A percentile compares a stretch with the other conserved stretches of the same genome.
phyloP scores from a whole-genome alignment of 306 rosid genomes.

The Medicago arabica region DNA sequence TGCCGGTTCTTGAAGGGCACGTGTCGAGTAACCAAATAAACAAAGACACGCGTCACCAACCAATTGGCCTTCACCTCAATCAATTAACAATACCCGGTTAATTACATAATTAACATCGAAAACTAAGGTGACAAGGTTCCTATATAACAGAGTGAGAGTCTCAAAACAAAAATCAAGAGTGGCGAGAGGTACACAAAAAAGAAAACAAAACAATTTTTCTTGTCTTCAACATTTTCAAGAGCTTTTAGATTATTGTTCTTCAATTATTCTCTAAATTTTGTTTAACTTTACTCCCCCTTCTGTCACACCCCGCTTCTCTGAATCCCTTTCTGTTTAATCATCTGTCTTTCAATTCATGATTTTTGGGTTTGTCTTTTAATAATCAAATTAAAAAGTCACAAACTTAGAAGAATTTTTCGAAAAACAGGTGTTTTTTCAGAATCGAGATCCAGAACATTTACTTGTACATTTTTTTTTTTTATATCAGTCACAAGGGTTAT shows the following conservation, averaged over 20 bases:
- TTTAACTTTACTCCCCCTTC: slow-evolving; percentile 50
- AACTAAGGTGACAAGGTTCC: slow-evolving; percentile 13
- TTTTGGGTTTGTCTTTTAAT: slow-evolving; percentile 92
- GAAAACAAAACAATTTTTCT: not conserved
- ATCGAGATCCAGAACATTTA: slow-evolving; percentile 80
- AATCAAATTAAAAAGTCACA: slow-evolving; percentile 49
- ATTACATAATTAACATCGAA: slow-evolving; percentile 27
- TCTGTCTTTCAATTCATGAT: slow-evolving; percentile 87
- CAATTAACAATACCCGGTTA: slow-evolving; percentile 41
- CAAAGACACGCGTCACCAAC: not conserved
- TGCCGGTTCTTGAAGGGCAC: not conserved
- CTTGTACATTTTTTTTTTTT: not conserved
- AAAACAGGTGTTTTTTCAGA: slow-evolving; percentile 97
- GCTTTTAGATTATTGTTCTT: slow-evolving; percentile 9
- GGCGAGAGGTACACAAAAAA: slow-evolving; percentile 57
- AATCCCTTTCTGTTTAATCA: slow-evolving; percentile 98
- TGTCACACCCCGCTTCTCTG: slow-evolving; percentile 90
- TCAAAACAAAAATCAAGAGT: slow-evolving; percentile 52
- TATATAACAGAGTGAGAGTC: slow-evolving; percentile 48
- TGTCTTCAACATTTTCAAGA: slow-evolving; percentile 1
- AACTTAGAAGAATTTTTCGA: slow-evolving; percentile 75
- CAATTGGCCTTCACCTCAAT: not conserved
- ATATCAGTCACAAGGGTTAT: slow-evolving; percentile 65
- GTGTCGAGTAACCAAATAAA: not conserved
- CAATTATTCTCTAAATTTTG: too few relatives aligned